Base-by-base conservation (phyloP, 2,329 filamentous ascomycete genomes). In the Beauveria sp. region DNA sequence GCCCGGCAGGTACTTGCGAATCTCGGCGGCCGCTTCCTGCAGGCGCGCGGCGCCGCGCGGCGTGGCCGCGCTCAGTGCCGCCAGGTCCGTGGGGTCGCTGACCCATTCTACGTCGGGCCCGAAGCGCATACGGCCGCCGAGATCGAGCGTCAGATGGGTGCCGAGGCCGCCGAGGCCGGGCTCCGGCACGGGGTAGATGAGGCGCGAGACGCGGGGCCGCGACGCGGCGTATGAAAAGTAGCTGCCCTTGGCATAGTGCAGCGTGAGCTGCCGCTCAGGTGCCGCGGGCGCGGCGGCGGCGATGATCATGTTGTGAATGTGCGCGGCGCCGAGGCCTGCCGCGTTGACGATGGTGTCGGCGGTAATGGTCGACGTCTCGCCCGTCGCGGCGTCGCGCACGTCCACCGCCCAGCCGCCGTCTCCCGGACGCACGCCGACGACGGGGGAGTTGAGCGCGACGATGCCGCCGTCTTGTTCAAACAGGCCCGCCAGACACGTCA, bases 21-120 rank as follows among this genome's bases (percentile, higher is more conserved):
- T 97, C 69, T 91, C 90, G 12, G 78, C 78, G 0, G 96, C 73
- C 0, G 93, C 93, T 45, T 83, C 79, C 1, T 76, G 72, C 60
- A 96, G 77, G 14, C 89, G 80, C 24, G 78, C 78, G 1, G 79
- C 75, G 66, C 85, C 91, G 24, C 49, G 24, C 14, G 57, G 16
- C 18, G 57, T 52, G 2, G n/a, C 38, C 16, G 26, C 45, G 47
- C 47, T 52, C 8, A 28, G n/a, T 18, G 89, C 87, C 1, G 79
- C 78, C n/a, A 96, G 79, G 68, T 96, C 86, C 9, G 76, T 74
- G 0, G 91, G 85, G 1, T 80, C 77, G 54, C 88, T 83, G 0
- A 96, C 88, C 95, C 95, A 98, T 73, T 98, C 91, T 16, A 97
- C 89, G 70, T 99, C 95, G 0, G 95, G 95, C 0, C 95, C 95